Percentiles rank a stretch among this genome's conserved stretches.
Evolutionary conservation across 345 rosid genomes (phyloP).

Genomic region (Gossypium stocksii): DNA sequence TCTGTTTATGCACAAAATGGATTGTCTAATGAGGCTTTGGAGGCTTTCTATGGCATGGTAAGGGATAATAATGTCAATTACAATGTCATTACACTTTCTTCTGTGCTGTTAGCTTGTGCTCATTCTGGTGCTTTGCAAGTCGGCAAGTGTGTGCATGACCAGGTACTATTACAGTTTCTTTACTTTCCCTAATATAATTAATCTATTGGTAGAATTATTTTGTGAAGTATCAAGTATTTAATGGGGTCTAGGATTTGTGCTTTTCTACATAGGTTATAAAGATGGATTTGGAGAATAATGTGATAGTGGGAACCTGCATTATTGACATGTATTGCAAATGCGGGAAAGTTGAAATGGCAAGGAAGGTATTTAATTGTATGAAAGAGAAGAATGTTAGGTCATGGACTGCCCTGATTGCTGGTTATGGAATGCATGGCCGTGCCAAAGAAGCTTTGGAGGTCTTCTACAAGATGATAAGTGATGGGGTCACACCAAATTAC

Average conservation of each 20-base stretch:
- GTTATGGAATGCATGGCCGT: slow-evolving; percentile 82
- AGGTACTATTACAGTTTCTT: slow-evolving; percentile 39
- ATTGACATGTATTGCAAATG: slow-evolving; percentile 91
- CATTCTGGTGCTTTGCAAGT: slow-evolving; percentile 56
- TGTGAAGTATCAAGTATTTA: neutral
- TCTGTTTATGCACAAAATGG: slow-evolving; percentile 73
- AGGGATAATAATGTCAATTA: slow-evolving; percentile 34
- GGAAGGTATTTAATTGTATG: slow-evolving; percentile 59
- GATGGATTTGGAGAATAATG: slow-evolving; percentile 62
- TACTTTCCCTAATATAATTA: neutral
- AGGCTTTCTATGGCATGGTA: slow-evolving; percentile 44
- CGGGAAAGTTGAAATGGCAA: slow-evolving; percentile 64
- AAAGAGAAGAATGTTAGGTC: slow-evolving; percentile 71
- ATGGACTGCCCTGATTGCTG: slow-evolving; percentile 85
- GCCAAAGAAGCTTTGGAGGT: slow-evolving; percentile 70
- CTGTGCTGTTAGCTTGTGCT: slow-evolving; percentile 64
- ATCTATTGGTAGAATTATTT: neutral
- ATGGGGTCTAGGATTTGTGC: slow-evolving; percentile 5
- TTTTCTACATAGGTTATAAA: slow-evolving; percentile 53
- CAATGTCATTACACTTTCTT: slow-evolving; percentile 67
- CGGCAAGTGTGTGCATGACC: slow-evolving; percentile 73
- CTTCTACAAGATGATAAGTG: slow-evolving; percentile 55
- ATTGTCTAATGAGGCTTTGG: slow-evolving; percentile 55
- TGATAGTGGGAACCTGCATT: slow-evolving; percentile 62
- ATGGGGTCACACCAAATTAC: slow-evolving; percentile 65